Evolutionary conservation across 169 alveolate species (phyloP), one percentile per base, ranked within the genome.

Genomic region (Plasmodium ovale): DNA sequence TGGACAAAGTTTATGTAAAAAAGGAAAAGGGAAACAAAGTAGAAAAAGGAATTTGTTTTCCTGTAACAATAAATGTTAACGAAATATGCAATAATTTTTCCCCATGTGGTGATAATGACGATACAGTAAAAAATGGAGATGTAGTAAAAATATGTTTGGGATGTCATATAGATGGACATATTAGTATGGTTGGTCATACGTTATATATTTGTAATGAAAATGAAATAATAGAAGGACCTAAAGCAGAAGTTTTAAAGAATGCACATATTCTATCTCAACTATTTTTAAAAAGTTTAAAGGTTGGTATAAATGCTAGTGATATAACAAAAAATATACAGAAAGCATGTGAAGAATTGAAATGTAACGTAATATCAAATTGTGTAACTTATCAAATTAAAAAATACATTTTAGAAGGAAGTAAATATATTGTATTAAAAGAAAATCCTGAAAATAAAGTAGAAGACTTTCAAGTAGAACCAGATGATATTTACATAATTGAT

Each of bases 1-100:
- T 72, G 19, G 92, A 87, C 39, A 65, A 67, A 42, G 87, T 72
- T 7, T 71, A 54, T 44, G 58, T 70, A 27, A 91, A 91, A 69
- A 77, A 91, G 42, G 92, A 94, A 49, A 87, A 93, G 69, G 97
- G 97, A 89, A 95, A 95, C 89, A 95, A 95, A 88, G 84, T 96
- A 19, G 97, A 95, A 68, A 97, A 97, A 93, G 99, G 99, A 23
- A 94, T 98, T 31, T 99, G 99, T 27, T 98, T 98, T 94, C 99
- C 99, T 19, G 97, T 99, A 14, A 96, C 99, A 69, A 93, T 98
- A 64, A 96, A 99, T 54, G 97, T 98, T 3, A 98, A 98, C 92
- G 98, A 98, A 91, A 87, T 98, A 29, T 95, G 97, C 84, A 99
- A 98, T 25, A 94, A 98, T 88, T 97, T 92, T 72, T 95, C 99